Base-by-base conservation (phyloP, 257 asterid species). In the Thymus quinquecostatus region DNA sequence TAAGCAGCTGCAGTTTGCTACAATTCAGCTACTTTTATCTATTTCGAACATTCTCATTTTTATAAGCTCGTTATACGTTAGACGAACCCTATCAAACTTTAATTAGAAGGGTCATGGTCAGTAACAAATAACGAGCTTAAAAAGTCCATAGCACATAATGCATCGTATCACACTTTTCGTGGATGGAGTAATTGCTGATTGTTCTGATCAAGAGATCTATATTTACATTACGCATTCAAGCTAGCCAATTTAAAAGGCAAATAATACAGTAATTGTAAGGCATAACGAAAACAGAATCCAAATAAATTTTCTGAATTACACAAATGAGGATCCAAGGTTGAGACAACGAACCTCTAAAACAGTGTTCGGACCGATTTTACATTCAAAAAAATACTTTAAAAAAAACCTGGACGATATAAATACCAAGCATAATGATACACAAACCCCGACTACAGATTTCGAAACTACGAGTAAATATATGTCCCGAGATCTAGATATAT, bases 391-490 rank as follows among this genome's bases (percentile, higher is more conserved):
- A 44, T 44, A 57, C 44, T 38, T 21, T n/a, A 69, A 53, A 40
- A 59, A 64, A 38, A 45, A 58, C 63, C 71, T 69, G 54, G 48
- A 66, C 47, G 13, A 56, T 68, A 68, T 30, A 60, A 58, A 70
- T 61, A 74, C 11, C 72, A 14, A 71, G 66, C 43, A 70, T 73
- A 68, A 49, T 72, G 70, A 50, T 81, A 71, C 79, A 81, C 64
- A 58, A 75, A 57, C 66, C 66, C 54, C 66, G 14, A 58, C 74
- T 69, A 69, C 53, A 41, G 56, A 73, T 54, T 53, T 53, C 12
- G 62, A 58, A 62, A 65, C 77, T 77, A 77, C 69, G 65, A 7
- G 64, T 64, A 44, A 69, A 58, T 38, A 38, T 6, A 73, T 66
- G 60, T 43, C 66, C 74, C 53, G 56, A 54, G 68, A 81, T 71